These are phyloP conservation scores for Boletus rubescentipes DNA, from an alignment of 768 basidiomycete species.

Conservation along the genomic window DNA sequence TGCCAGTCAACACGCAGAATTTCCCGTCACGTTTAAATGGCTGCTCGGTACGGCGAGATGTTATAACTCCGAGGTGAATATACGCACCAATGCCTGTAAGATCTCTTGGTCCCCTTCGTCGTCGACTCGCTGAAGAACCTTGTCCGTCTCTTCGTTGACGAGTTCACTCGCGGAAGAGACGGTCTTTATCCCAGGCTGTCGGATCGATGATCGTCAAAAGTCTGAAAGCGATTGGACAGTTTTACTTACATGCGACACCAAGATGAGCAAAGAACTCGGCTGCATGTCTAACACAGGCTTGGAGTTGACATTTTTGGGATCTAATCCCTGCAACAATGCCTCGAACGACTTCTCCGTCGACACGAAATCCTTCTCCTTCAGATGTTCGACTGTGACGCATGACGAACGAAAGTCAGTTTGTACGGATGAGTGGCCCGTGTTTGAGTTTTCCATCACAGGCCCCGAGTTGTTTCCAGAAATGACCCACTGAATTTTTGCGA, in stretches of 20 bases:
- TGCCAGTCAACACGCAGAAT: background rate
- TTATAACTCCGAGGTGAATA: background rate
- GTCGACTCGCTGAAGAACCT: constrained; percentile 1
- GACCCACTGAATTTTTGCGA: too few species aligned
- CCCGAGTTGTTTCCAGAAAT: too few species aligned
- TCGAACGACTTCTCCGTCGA: background rate
- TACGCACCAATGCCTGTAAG: constrained; percentile 6
- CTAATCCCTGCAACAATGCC: background rate
- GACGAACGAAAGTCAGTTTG: too few species aligned
- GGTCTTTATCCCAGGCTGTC: background rate
- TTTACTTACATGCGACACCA: constrained; percentile 1
- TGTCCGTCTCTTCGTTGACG: background rate
- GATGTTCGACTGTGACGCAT: background rate
- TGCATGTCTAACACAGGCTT: background rate
- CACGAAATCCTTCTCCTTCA: too few species aligned
- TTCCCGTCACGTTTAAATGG: constrained; percentile 3
- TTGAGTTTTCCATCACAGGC: background rate
- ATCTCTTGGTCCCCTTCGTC: too few species aligned
- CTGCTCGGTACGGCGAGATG: background rate
- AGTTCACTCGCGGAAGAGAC: background rate
- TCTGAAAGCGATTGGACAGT: background rate
- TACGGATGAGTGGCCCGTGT: too few species aligned
- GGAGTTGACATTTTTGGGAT: background rate
- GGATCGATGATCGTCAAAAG: background rate
- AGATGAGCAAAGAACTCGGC: background rate